Evolutionary conservation across 176 grass and related monocot species (phyloP).

Genomic region (Tillandsia fasciculata): DNA sequence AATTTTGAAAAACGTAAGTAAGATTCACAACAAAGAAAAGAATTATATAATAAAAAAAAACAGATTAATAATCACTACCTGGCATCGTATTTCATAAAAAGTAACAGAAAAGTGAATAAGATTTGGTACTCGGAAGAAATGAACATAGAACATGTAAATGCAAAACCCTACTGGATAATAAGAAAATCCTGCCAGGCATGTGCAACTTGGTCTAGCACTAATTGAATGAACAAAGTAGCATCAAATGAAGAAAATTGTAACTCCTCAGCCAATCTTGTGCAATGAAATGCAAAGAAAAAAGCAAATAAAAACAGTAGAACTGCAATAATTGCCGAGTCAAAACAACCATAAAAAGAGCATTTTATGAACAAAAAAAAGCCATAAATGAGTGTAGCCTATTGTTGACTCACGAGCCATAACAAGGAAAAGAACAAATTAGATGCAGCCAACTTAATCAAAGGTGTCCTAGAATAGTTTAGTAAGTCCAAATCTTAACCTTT

Average conservation of each 20-base stretch:
- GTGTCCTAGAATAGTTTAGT: not conserved
- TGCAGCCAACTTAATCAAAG: not conserved
- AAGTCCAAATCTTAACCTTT: slow-evolving; percentile 27
- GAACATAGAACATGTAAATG: too few species aligned
- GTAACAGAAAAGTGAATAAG: not conserved
- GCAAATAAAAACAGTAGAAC: too few species aligned
- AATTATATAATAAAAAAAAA: not conserved
- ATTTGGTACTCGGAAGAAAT: not conserved
- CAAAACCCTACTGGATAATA: too few species aligned
- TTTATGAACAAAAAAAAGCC: not conserved
- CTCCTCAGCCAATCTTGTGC: too few species aligned
- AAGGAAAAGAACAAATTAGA: not conserved
- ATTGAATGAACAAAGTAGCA: too few species aligned
- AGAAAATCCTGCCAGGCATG: too few species aligned
- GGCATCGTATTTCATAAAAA: not conserved
- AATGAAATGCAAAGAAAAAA: too few species aligned
- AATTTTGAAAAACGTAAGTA: slow-evolving; percentile 13
- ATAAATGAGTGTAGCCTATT: not conserved
- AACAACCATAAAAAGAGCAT: too few species aligned
- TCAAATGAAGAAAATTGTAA: too few species aligned
- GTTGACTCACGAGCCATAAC: too few species aligned
- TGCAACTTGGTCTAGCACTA: too few species aligned
- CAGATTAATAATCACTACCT: not conserved
- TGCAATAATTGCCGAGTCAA: too few species aligned
- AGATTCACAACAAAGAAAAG: not conserved